Percentiles rank a stretch among this genome's conserved stretches.
Conservation (phyloP, 192 early-diverging fungal species). For the Oehlia diaphana region DNA sequence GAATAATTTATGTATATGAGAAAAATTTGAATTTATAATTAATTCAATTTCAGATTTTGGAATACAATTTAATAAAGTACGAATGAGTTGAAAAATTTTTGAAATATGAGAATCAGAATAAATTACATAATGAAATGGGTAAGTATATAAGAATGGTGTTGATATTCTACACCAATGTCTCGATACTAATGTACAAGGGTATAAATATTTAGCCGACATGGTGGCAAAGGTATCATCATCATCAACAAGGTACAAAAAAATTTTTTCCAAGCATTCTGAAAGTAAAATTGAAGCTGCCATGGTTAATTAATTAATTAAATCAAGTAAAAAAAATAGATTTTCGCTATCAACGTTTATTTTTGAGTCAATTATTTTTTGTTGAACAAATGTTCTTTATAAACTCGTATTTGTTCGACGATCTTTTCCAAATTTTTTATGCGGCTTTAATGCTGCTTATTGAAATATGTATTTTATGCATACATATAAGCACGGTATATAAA, state of each 20-base stretch:
- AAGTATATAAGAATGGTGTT: background rate
- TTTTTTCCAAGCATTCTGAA: background rate
- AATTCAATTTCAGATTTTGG: background rate
- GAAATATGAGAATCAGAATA: background rate
- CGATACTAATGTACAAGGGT: background rate
- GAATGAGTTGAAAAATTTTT: background rate
- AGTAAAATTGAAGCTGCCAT: background rate
- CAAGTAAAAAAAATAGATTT: too few relatives aligned
- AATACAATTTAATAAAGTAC: background rate
- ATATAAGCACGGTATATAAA: too few relatives aligned
- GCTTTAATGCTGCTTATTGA: too few relatives aligned
- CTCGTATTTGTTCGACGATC: too few relatives aligned
- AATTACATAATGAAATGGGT: background rate
- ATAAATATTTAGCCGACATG: background rate
- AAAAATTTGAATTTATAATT: background rate
- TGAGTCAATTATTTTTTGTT: too few relatives aligned
- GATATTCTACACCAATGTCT: background rate
- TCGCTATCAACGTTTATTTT: too few relatives aligned
- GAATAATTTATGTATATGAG: background rate
- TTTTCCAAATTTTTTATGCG: too few relatives aligned
- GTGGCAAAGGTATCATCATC: too few relatives aligned
- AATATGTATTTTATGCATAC: too few relatives aligned
- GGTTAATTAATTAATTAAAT: background rate
- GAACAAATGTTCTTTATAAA: too few relatives aligned
- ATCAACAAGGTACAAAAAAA: background rate